Base-by-base conservation (phyloP, 129 eudicot genomes). In the Centella asiatica region DNA sequence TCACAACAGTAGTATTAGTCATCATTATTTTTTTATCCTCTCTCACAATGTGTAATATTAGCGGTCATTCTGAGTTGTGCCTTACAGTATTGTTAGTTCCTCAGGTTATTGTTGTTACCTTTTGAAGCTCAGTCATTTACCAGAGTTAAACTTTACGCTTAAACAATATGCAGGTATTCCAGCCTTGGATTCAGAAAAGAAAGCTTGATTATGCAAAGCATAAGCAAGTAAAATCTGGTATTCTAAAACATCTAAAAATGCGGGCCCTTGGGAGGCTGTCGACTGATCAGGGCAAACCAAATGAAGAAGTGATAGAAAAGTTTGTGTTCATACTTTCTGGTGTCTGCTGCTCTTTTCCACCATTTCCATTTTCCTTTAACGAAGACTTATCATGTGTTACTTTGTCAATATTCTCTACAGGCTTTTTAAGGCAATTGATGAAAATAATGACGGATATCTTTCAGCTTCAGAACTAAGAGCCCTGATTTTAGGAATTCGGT, bases 151-250 rank as follows among this genome's bases (percentile, higher is more conserved):
- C 53, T 48, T 65, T 4, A 25, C 28, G 54, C n/a, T 46, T 23
- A 33, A 42, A 67, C 54, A 29, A 14, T 45, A 57, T 78, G 71
- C 82, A 89, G 97, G 87, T 85, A 60, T 31, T 85, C 57, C 95
- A 85, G 70, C 97, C 97, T 55, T 80, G 81, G 76, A 64, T 89
- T 23, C 97, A 85, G 69, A 74, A 36, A 33, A 80, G 97, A 33
- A 76, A 81, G 36, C 84, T 89, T 65, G 85, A 77, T 58, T 89
- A 67, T 60, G 88, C 81, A 46, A 89, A 85, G 73, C 86, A 89
- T 72, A 89, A 85, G 76, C 94, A 85, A 67, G 78, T 85, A 50
- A 65, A 72, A 51, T 82, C 88, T 8, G 86, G 92, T 59, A 65
- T 89, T 56, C 72, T 85, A 27, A 76, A 78, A 56, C 73, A 77